These are phyloP conservation scores for Stemphylium vesicarium DNA, from an alignment of 2,329 filamentous ascomycete genomes.

Conservation along the genomic window DNA sequence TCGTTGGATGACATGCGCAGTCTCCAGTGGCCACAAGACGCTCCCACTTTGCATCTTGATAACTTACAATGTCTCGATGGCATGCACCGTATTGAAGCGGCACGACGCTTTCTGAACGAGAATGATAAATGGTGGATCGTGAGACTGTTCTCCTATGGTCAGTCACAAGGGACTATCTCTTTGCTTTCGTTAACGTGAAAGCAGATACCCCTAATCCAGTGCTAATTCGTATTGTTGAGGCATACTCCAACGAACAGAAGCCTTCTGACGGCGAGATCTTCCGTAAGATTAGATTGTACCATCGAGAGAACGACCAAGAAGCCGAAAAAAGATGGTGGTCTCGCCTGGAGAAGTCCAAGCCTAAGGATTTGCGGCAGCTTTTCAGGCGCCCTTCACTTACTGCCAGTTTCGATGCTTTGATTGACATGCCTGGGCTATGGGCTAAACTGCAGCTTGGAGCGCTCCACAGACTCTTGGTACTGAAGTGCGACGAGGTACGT, in stretches of 20 bases:
- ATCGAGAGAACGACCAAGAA: constrained; percentile 11
- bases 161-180: neutral
- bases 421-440: constrained; percentile 29
- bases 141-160: constrained; percentile 22
- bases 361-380: constrained; percentile 26
- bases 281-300: constrained; percentile 27
- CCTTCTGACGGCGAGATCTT: constrained; percentile 29
- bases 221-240: constrained; percentile 3
- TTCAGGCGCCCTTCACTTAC: constrained; percentile 16
- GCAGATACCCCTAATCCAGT: constrained; percentile 12
- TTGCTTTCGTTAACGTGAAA: constrained; percentile 1
- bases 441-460: constrained; percentile 25
- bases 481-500: constrained; percentile 30
- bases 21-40: constrained; percentile 13
- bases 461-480: constrained; percentile 23
- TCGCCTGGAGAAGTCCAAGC: constrained; percentile 23
- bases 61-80: constrained; percentile 23
- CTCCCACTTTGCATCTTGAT: constrained; percentile 13
- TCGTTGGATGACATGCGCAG: constrained; percentile 8
- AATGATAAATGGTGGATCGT: constrained; percentile 34
- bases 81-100: constrained; percentile 23
- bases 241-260: constrained; percentile 22
- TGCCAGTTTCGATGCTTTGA: constrained; percentile 21
- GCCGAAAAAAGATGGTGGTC: constrained; percentile 25
- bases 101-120: constrained; percentile 19